Base-by-base conservation (phyloP, 1,139 yeast genomes). In the Kluyveromyces sp. region DNA sequence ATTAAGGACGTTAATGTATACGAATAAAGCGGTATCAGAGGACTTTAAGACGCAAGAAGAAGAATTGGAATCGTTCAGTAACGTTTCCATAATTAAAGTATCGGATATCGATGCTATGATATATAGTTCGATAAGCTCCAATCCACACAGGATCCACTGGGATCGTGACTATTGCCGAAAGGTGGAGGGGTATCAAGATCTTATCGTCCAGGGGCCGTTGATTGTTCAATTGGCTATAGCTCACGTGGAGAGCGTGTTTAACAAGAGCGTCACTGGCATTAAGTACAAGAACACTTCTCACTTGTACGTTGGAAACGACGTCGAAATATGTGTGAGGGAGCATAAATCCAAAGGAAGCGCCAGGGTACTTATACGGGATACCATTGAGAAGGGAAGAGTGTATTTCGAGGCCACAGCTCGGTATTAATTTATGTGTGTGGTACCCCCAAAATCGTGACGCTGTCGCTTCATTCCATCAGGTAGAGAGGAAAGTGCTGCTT, bases 181-280 rank as follows among this genome's bases (percentile, higher is more conserved):
- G 0, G 58, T 59, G 1, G 97, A 92, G 57, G 73, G 77, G 0
- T 75, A 87, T 43, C 79, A 82, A 0, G 71, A 71, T 36, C 61
- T 81, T 1, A 67, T 92, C 0, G 83, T 84, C 0, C 96, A 86
- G 40, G 98, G 96, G 0, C 97, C 97, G 0, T 69, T 89, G 43
- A 69, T 83, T 52, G 75, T 85, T 1, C 79, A 84, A 2, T 53
- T 85, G 39, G 53, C 78, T 21, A 60, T 85, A 39, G 74, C 76
- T 48, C 81, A 78, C 75, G 70, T 75, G 53, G 59, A 51, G 27
- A 15, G 21, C 4, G 34, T 41, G 29, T 34, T 50, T 25, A 37
- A 39, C 4, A 25, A 42, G 32, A 41, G 40, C 3, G 39, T 55
- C 15, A 32, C 34, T 6, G 40, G 41, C n/a, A 47, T 60, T 8